phyloP scores from a whole-genome alignment of 2,329 filamentous ascomycete genomes.

The Clonostachys chloroleuca region DNA sequence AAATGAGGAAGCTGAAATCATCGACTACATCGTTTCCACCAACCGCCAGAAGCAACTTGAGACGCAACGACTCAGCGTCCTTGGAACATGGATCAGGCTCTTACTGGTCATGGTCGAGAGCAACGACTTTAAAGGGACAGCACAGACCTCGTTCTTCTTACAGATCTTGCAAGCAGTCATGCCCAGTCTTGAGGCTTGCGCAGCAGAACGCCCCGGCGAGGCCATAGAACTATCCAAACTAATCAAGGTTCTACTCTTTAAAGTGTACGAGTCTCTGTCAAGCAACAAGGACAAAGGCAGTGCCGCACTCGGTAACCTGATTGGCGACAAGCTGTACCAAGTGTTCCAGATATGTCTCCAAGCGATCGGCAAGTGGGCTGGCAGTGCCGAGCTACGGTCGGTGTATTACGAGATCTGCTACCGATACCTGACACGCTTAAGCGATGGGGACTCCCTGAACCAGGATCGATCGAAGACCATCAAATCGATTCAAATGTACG shows the following conservation, averaged over 20 bases:
- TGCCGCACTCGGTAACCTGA: slow-evolving; percentile 59
- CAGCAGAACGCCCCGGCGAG: slow-evolving; percentile 63
- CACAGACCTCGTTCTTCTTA: slow-evolving; percentile 73
- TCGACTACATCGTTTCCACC: slow-evolving; percentile 56
- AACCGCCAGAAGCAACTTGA: slow-evolving; percentile 60
- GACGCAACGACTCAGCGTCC: slow-evolving; percentile 57
- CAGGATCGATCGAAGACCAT: slow-evolving; percentile 58
- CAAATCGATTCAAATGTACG: slow-evolving; percentile 63
- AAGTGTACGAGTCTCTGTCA: slow-evolving; percentile 55
- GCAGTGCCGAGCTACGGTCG: slow-evolving; percentile 68
- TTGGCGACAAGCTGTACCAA: slow-evolving; percentile 86
- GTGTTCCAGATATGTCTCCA: slow-evolving; percentile 84
- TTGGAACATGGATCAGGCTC: slow-evolving; percentile 82
- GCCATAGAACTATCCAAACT: slow-evolving; percentile 74
- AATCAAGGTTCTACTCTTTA: slow-evolving; percentile 67
- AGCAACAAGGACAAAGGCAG: slow-evolving; percentile 33
- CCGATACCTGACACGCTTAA: slow-evolving; percentile 72
- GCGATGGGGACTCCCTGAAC: slow-evolving; percentile 43
- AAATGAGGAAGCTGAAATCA: slow-evolving; percentile 53
- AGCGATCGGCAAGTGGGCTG: slow-evolving; percentile 71
- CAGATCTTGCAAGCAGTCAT: slow-evolving; percentile 84
- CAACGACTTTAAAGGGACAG: slow-evolving; percentile 71
- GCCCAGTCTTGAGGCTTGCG: slow-evolving; percentile 78
- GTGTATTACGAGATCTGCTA: slow-evolving; percentile 91
- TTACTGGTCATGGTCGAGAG: slow-evolving; percentile 78